Conservation (phyloP, 768 basidiomycete species). For the Hysterangium stoloniferum region DNA sequence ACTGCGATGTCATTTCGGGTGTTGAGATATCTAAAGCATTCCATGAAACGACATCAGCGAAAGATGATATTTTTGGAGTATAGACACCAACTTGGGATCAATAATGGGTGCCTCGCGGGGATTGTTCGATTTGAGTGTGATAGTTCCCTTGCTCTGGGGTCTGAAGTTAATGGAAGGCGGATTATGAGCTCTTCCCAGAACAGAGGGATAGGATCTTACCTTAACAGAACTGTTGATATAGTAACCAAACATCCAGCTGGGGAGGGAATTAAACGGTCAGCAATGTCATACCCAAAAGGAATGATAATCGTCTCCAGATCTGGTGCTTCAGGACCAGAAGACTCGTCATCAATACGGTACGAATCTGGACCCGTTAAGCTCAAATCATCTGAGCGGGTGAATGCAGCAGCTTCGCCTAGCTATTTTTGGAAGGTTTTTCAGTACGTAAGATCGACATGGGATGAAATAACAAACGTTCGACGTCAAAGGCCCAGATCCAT, state of each 20-base stretch:
- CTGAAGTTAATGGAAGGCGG: not conserved
- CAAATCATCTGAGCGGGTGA: constrained; percentile 43
- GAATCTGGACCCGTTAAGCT: constrained; percentile 31
- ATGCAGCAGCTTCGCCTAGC: constrained; percentile 46
- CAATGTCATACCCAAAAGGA: not conserved
- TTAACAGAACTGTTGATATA: not conserved
- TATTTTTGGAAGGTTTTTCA: constrained; percentile 26
- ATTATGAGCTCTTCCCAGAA: too few species aligned
- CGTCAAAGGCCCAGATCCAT: not conserved
- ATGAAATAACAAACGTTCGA: not conserved
- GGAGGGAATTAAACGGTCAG: too few species aligned
- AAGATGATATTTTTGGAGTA: not conserved
- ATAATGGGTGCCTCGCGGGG: constrained; percentile 3
- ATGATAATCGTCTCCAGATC: not conserved
- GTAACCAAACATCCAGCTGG: not conserved
- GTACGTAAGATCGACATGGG: not conserved
- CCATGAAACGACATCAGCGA: constrained; percentile 9
- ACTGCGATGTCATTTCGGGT: constrained; percentile 2
- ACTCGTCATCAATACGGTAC: constrained; percentile 3
- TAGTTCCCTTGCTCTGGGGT: constrained; percentile 1
- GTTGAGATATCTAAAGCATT: not conserved
- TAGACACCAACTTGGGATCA: constrained; percentile 13
- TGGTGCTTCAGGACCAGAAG: constrained; percentile 5
- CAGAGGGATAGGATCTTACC: not conserved
- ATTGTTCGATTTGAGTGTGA: constrained; percentile 5